Conservation (phyloP, 192 early-diverging fungal genomes). For the Entophlyctis helioformis region DNA sequence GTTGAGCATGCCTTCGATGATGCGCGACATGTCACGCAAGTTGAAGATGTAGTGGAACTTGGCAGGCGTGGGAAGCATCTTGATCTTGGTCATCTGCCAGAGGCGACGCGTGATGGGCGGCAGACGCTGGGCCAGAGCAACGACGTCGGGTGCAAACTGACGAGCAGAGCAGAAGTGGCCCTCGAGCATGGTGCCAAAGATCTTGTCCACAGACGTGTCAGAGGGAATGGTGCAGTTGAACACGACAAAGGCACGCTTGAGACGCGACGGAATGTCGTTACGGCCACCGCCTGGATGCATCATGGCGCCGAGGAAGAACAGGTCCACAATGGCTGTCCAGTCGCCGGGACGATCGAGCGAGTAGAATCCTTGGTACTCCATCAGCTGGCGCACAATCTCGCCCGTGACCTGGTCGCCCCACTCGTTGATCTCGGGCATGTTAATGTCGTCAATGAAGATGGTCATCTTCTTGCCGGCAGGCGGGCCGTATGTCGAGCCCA, state of each 20-base stretch:
- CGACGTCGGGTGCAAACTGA: slow-evolving; percentile 41
- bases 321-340: slow-evolving; percentile 54
- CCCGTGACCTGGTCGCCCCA: slow-evolving; percentile 57
- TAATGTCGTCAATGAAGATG: slow-evolving; percentile 52
- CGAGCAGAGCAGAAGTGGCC: slow-evolving; percentile 46
- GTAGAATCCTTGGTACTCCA: slow-evolving; percentile 57
- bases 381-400: slow-evolving; percentile 48
- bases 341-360: slow-evolving; percentile 50
- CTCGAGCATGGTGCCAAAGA: slow-evolving; percentile 53
- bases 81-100: slow-evolving; percentile 52
- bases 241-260: slow-evolving; percentile 47
- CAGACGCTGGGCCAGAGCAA: slow-evolving; percentile 19
- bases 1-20: slow-evolving; percentile 50
- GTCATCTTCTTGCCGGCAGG: slow-evolving; percentile 57
- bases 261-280: slow-evolving; percentile 49
- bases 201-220: slow-evolving; percentile 48
- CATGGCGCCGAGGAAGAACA: slow-evolving; percentile 49
- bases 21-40: slow-evolving; percentile 45
- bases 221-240: slow-evolving; percentile 55
- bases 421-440: slow-evolving; percentile 60
- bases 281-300: slow-evolving; percentile 57
- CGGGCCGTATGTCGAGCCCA: slow-evolving; percentile 55
- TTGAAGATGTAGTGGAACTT: slow-evolving; percentile 63
- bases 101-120: slow-evolving; percentile 38
- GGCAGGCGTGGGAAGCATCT: slow-evolving; percentile 56